phyloP scores from a whole-genome alignment of 495 filamentous ascomycete genomes.

The Halenospora varia region DNA sequence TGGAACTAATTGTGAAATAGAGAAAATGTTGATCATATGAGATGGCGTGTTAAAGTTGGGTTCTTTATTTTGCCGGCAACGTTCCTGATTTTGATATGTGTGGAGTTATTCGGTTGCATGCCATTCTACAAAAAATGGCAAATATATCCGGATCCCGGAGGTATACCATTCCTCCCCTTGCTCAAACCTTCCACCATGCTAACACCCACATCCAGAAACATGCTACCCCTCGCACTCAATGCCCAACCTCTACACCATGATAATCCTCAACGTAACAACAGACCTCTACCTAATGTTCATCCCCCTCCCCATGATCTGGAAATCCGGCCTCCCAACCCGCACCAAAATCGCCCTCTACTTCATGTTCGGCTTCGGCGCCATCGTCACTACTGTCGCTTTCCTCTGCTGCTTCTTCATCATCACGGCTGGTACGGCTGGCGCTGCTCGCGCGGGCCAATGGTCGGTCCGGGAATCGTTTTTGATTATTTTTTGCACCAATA shows the following conservation, averaged over 20 bases:
- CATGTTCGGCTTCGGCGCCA: background rate
- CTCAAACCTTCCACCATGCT: background rate
- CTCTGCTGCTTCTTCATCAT: background rate
- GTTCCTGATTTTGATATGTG: slow-evolving; percentile 40
- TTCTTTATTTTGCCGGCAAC: slow-evolving; percentile 39
- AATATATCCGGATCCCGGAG: slow-evolving; percentile 47
- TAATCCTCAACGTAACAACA: slow-evolving; percentile 42
- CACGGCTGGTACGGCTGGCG: background rate
- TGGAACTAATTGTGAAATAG: slow-evolving; percentile 18
- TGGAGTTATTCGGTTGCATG: slow-evolving; percentile 42
- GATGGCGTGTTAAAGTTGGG: slow-evolving; percentile 37
- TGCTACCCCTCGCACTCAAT: slow-evolving; percentile 46
- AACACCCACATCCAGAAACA: slow-evolving; percentile 24
- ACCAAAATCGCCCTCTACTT: background rate
- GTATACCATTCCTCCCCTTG: slow-evolving; percentile 23
- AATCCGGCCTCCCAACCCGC: background rate
- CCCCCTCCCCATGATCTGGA: slow-evolving; percentile 30
- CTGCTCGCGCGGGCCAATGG: background rate
- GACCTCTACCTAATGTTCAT: slow-evolving; percentile 47
- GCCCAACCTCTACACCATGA: slow-evolving; percentile 42
- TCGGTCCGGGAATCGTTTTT: background rate
- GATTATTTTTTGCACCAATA: background rate
- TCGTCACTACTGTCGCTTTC: background rate
- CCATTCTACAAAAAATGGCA: slow-evolving; percentile 49
- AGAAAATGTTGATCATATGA: slow-evolving; percentile 39